Base-by-base conservation (phyloP, 352 stramenopile species). In the Albugo candida region DNA sequence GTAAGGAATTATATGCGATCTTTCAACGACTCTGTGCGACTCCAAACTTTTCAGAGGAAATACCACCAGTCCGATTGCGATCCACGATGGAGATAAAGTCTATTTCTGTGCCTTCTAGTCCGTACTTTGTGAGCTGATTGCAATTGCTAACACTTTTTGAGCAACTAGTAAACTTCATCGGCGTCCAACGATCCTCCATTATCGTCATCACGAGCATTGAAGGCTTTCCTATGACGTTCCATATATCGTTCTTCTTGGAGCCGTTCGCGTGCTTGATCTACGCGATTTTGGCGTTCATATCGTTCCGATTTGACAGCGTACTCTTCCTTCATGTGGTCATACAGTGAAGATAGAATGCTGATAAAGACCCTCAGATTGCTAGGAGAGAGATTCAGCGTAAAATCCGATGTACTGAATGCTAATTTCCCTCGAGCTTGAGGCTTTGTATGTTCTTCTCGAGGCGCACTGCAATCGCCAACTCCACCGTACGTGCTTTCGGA, bases 31-130 rank as follows among this genome's bases (percentile, higher is more conserved):
- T 76, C 27, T 89, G 53, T 1, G 75, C 69, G n/a, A 45, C 66
- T 48, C 84, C 67, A 52, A 92, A 92, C 43, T 92, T 77, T 17
- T 89, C 74, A 20, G 88, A 48, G 5, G 77, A 88, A 18, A 92
- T 72, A 47, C 89, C 79, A 17, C 77, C 77, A 41, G 75, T 89
- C 35, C 67, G 58, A 36, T 92, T 75, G 24, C 58, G 67, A 48
- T 92, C 79, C 16, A 92, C 76, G 49, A 89, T 81, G 18, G 49
- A 56, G 20, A 83, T 61, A 53, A 86, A 83, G 36, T 86, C 74
- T 17, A 57, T 57, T 18, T 89, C 69, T 1, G 67, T 86, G 19
- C 61, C 65, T 46, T 88, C 59, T 21, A 89, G 83, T 47, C 89
- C 79, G 11, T 77, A 55, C 13, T 65, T 70, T 0, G 76, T 92